These are phyloP conservation scores for Detonula confervacea DNA, from an alignment of 352 stramenopile species.

Conservation along the genomic window DNA sequence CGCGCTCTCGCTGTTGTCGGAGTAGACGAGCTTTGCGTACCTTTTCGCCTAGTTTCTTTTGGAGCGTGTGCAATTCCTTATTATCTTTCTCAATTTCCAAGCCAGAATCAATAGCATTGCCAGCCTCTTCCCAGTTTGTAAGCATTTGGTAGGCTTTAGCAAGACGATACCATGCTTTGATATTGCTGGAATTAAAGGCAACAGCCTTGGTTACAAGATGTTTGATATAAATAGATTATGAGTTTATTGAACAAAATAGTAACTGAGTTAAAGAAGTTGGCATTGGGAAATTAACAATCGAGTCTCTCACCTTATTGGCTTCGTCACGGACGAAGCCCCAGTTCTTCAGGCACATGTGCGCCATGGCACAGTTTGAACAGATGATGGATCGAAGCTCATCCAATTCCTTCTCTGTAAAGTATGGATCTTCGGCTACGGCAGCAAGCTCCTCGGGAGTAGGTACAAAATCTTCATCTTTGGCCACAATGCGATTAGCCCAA, in stretches of 20 bases:
- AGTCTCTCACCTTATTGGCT: conserved; percentile 58
- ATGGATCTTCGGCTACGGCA: conserved; percentile 58
- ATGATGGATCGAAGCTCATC: conserved; percentile 78
- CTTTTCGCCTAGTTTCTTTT: conserved; percentile 68
- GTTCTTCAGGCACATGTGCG: conserved; percentile 84
- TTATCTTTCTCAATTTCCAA: conserved; percentile 74
- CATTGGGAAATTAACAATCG: too few species aligned
- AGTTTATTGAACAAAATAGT: background rate
- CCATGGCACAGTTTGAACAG: conserved; percentile 77
- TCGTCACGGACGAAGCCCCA: conserved; percentile 82
- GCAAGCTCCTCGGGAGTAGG: conserved; percentile 50
- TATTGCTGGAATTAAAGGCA: conserved; percentile 74
- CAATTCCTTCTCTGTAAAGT: conserved; percentile 77
- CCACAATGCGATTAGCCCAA: conserved; percentile 67
- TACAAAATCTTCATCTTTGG: conserved; percentile 60
- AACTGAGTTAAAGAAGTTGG: too few species aligned
- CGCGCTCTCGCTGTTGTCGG: conserved; percentile 77
- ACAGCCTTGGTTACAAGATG: conserved; percentile 37
- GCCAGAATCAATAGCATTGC: conserved; percentile 79
- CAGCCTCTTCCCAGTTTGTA: conserved; percentile 80
- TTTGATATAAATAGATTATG: background rate
- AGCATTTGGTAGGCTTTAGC: conserved; percentile 83
- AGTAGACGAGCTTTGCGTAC: conserved; percentile 68
- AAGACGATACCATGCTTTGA: conserved; percentile 84
- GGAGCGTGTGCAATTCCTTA: conserved; percentile 77